Percentiles rank a stretch among this genome's conserved stretches.
Evolutionary conservation across 345 rosid species (phyloP).

Genomic region (Lagerstroemia speciosa): DNA sequence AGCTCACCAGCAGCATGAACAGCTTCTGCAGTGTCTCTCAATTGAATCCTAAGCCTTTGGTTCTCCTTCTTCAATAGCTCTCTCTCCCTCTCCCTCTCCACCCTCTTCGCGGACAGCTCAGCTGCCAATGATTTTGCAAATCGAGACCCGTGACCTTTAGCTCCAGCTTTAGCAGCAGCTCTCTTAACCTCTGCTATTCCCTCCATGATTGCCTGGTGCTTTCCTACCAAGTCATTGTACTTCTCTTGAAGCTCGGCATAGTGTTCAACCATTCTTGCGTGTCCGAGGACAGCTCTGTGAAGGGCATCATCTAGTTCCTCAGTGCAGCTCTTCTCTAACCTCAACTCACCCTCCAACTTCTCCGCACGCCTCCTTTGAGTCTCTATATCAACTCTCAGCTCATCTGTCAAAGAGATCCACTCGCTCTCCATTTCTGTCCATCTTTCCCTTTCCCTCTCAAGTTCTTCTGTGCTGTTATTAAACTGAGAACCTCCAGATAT

Average conservation of each 20-base stretch:
- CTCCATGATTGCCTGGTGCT: slow-evolving; percentile 66
- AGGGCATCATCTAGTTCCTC: slow-evolving; percentile 92
- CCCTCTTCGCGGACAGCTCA: slow-evolving; percentile 70
- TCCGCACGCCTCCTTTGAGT: slow-evolving; percentile 64
- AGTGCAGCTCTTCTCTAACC: slow-evolving; percentile 49
- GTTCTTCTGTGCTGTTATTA: slow-evolving; percentile 38
- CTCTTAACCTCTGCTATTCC: slow-evolving; percentile 82
- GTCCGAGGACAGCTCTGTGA: slow-evolving; percentile 74
- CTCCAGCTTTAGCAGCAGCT: slow-evolving; percentile 84
- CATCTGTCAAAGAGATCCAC: slow-evolving; percentile 89
- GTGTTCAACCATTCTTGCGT: slow-evolving; percentile 92
- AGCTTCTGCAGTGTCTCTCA: slow-evolving; percentile 92
- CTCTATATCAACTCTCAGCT: slow-evolving; percentile 78
- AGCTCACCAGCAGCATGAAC: slow-evolving; percentile 98
- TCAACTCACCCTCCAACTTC: slow-evolving; percentile 57
- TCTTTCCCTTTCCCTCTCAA: slow-evolving; percentile 65
- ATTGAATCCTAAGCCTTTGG: slow-evolving; percentile 64
- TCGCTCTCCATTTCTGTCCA: slow-evolving; percentile 98
- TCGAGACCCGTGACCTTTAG: slow-evolving; percentile 65
- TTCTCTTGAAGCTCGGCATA: slow-evolving; percentile 87
- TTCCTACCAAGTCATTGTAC: slow-evolving; percentile 57
- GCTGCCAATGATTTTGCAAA: slow-evolving; percentile 67
- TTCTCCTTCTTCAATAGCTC: slow-evolving; percentile 71
- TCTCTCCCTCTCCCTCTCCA: slow-evolving; percentile 76
- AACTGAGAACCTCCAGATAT: slow-evolving; percentile 14